Evolutionary conservation across 805 yeast genomes (phyloP), one percentile per base, ranked within the genome.

Genomic region (Torulaspora maleeae): DNA sequence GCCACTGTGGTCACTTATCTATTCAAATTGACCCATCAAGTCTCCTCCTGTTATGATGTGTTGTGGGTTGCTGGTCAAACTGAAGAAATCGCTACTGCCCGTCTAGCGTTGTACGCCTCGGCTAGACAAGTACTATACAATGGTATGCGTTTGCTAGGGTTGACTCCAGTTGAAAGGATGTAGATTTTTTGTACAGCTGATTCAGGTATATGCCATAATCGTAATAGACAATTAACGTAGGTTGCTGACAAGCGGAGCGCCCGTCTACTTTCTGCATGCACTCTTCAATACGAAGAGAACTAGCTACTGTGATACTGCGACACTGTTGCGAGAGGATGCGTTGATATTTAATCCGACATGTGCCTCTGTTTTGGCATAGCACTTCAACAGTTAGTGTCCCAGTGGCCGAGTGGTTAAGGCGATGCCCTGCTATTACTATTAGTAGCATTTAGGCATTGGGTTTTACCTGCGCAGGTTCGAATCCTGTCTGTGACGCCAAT

Each of bases 81-180:
- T 51, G 78, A 79, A 62, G 90, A 85, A 42, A 73, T 93, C 60
- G 91, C 97, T 43, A 67, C 76, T 46, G 96, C 98, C 25, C 85
- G 98, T 71, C 75, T 91, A 68, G 96, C 98, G 3, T 77, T 93
- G 53, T 93, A 90, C 68, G 75, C 83, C 43, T 75, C 96, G 52
- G 96, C 96, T 42, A 82, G 90, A 70, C 95, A 85, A 71, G 95
- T 88, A 10, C 74, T 93, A 56, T 74, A 74, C 70, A 90, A 89
- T 62, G 99, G 97, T 73, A 82, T 93, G 89, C 73, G 73, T 37
- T 72, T 93, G 61, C 73, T 93, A 61, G 96, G 97, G 46, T 76
- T 93, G 64, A 89, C 97, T 36, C 98, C 99, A n/a, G 98, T 93
- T 51, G 96, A 91, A 60, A 83, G 98, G 79, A 91, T 91, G 98